A percentile compares a stretch with the other conserved stretches of the same genome.
phyloP scores from a whole-genome alignment of 352 stramenopile genomes.

The Elongisporangium prolatum region DNA sequence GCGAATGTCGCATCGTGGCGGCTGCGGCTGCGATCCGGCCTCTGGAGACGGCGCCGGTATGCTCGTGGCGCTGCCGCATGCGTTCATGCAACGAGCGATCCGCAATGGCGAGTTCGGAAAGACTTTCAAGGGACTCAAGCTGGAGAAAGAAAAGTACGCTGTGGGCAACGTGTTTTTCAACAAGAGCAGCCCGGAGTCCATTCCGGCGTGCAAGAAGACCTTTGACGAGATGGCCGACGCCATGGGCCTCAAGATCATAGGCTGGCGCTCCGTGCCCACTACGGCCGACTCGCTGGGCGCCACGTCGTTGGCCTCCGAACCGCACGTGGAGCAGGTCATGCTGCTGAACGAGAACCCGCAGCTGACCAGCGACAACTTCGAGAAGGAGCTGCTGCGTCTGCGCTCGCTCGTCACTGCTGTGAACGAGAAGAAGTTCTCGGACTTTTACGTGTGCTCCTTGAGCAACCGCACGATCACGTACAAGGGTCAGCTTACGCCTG shows the following conservation, averaged over 20 bases:
- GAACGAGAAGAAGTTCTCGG: conserved; percentile 70
- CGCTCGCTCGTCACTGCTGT: conserved; percentile 47
- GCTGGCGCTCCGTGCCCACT: conserved; percentile 92
- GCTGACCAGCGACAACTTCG: conserved; percentile 81
- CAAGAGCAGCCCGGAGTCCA: conserved; percentile 64
- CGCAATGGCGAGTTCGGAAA: conserved; percentile 71
- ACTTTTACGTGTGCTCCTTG: conserved; percentile 96
- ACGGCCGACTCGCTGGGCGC: conserved; percentile 92
- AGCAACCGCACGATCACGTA: conserved; percentile 95
- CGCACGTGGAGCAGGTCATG: conserved; percentile 94
- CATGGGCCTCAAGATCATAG: conserved; percentile 90
- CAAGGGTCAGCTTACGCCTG: conserved; percentile 96
- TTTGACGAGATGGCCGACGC: conserved; percentile 74
- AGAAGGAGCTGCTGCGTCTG: conserved; percentile 83
- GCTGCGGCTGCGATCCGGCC: conserved; percentile 94
- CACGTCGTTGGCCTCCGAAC: conserved; percentile 91
- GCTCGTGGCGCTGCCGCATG: conserved; percentile 94
- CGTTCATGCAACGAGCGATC: conserved; percentile 89
- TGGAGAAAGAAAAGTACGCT: conserved; percentile 84
- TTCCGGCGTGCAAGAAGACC: conserved; percentile 84
- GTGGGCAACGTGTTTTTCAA: conserved; percentile 91
- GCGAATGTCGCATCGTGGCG: conserved; percentile 93
- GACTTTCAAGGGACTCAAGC: conserved; percentile 18
- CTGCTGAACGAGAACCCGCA: conserved; percentile 74
- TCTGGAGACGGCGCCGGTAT: conserved; percentile 92